Evolutionary conservation across 495 filamentous ascomycete genomes (phyloP).

Genomic region (Aspergillus avenaceus): DNA sequence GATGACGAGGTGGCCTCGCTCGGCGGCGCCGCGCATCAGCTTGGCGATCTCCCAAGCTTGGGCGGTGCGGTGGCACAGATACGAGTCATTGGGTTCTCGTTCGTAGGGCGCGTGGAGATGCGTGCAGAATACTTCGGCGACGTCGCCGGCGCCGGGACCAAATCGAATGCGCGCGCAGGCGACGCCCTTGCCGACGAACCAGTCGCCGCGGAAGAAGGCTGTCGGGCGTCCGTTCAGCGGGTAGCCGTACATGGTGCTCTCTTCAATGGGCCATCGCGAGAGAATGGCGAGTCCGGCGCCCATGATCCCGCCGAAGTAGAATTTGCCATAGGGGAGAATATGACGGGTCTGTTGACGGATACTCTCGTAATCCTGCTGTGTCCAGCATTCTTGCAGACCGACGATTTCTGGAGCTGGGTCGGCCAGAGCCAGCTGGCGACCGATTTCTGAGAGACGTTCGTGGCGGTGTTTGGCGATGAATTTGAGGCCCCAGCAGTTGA

Average conservation of each 20-base stretch:
- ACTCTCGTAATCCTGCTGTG: conserved; percentile 79
- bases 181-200: conserved; percentile 90
- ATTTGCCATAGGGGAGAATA: conserved; percentile 89
- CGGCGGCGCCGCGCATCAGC: conserved; percentile 77
- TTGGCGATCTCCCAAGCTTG: conserved; percentile 98
- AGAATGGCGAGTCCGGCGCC: conserved; percentile 88
- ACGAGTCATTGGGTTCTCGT: conserved; percentile 72
- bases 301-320: conserved; percentile 85
- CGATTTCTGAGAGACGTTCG: conserved; percentile 81
- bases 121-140: conserved; percentile 91
- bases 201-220: conserved; percentile 90
- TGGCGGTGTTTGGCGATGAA: conserved; percentile 74
- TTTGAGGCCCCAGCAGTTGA: conserved; percentile 97
- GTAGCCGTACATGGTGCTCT: conserved; percentile 80
- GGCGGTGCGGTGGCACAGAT: conserved; percentile 82
- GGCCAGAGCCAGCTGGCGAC: conserved; percentile 62
- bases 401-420: conserved; percentile 78
- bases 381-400: conserved; percentile 94
- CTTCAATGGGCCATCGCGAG: conserved; percentile 95
- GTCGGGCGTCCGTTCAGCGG: conserved; percentile 92
- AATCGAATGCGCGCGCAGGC: conserved; percentile 78
- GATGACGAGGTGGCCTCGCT: conserved; percentile 79
- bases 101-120: conserved; percentile 93
- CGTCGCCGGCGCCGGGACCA: conserved; percentile 59
- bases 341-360: conserved; percentile 71